These are phyloP conservation scores for Ceratopteris richardii DNA, from an alignment of 75 land plant genomes.

Conservation along the genomic window DNA sequence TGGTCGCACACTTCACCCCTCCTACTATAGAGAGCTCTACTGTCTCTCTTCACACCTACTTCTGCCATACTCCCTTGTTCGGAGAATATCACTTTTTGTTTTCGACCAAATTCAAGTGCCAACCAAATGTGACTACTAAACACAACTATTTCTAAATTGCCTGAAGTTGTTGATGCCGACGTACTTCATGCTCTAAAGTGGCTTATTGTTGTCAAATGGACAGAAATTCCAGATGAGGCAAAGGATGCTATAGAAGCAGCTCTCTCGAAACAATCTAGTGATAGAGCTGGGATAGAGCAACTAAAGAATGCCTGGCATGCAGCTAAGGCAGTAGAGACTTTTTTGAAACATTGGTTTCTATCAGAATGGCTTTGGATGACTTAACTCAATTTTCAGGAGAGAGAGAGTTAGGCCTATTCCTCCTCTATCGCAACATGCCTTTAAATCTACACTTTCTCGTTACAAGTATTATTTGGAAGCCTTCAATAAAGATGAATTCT, in stretches of 20 bases:
- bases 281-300: slow-evolving; percentile 51
- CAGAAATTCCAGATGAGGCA: slow-evolving; percentile 47
- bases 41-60: no score
- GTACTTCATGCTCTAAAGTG: slow-evolving; percentile 49
- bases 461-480: slow-evolving; percentile 62
- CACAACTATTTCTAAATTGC: slow-evolving; percentile 39
- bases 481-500: slow-evolving; percentile 70
- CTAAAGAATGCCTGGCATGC: slow-evolving; percentile 63
- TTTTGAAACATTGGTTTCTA: slow-evolving; percentile 46
- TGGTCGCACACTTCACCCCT: no score
- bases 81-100: no score
- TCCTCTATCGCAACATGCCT: slow-evolving; percentile 43
- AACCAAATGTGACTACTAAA: slow-evolving; percentile 31
- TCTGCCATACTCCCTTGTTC: no score
- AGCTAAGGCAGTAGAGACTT: slow-evolving; percentile 78
- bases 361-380: slow-evolving; percentile 79
- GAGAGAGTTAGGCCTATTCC: slow-evolving; percentile 71
- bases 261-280: slow-evolving; percentile 49
- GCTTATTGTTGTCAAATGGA: slow-evolving; percentile 67
- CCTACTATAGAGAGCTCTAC: no score
- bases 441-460: slow-evolving; percentile 42
- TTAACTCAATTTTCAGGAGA: slow-evolving; percentile 61
- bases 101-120: not conserved
- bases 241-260: slow-evolving; percentile 42
- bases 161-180: slow-evolving; percentile 52